Evolutionary conservation across 768 basidiomycete species (phyloP).

Genomic region (Suillus subluteus): DNA sequence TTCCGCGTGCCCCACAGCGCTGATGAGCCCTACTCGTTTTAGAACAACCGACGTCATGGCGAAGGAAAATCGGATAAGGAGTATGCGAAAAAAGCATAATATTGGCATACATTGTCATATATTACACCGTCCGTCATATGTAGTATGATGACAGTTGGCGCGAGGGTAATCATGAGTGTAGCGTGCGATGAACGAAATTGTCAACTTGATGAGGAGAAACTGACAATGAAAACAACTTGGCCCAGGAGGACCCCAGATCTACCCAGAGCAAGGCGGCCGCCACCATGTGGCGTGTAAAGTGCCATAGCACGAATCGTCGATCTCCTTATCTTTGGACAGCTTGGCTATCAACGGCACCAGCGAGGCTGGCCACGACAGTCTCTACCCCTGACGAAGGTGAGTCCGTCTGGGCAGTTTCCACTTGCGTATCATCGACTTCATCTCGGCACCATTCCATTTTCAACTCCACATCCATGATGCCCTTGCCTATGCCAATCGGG

Average conservation of each 20-base stretch:
- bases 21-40: not conserved
- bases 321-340: not conserved
- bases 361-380: not conserved
- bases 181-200: not conserved
- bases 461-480: constrained; percentile 69
- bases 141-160: not conserved
- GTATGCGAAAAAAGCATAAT: not conserved
- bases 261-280: not conserved
- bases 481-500: constrained; percentile 70
- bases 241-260: not conserved
- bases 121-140: not conserved
- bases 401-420: not conserved
- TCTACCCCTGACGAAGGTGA: not conserved
- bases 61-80: constrained; percentile 2
- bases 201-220: not conserved
- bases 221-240: not conserved
- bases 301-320: not conserved
- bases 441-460: constrained; percentile 51
- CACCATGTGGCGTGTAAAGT: not conserved
- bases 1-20: not conserved
- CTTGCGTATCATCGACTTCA: not conserved
- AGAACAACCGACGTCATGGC: not conserved
- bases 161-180: not conserved
- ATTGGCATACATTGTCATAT: not conserved
- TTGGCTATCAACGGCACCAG: not conserved